These are phyloP conservation scores for Extremus antarcticus DNA, from an alignment of 495 filamentous ascomycete genomes.

Conservation along the genomic window DNA sequence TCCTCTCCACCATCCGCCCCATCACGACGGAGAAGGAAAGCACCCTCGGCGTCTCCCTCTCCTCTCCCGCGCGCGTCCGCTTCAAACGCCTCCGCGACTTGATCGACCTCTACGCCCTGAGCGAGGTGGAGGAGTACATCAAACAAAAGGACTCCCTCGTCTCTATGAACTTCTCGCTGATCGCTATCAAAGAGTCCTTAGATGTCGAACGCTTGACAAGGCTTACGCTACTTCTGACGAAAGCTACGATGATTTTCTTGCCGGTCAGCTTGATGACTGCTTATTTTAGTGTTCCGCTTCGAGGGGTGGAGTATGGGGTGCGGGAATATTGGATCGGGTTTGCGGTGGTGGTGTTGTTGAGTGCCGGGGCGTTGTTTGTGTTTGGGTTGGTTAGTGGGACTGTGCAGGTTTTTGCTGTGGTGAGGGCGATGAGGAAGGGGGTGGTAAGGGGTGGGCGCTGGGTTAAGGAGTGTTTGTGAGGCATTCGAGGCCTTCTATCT, in stretches of 20 bases:
- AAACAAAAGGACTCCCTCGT: conserved; percentile 69
- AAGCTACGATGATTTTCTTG: conserved; percentile 74
- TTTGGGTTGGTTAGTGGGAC: conserved; percentile 43
- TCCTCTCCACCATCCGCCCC: conserved; percentile 20
- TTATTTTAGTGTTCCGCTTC: conserved; percentile 70
- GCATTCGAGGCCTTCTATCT: too few species aligned
- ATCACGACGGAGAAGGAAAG: conserved; percentile 30
- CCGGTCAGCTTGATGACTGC: conserved; percentile 73
- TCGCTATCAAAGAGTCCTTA: conserved; percentile 70
- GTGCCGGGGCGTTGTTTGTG: conserved; percentile 47
- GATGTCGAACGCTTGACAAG: conserved; percentile 68
- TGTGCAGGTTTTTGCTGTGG: conserved; percentile 34
- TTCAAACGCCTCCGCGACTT: conserved; percentile 69
- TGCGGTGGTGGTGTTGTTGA: conserved; percentile 53
- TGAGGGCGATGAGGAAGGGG: too few species aligned
- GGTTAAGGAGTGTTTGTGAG: too few species aligned
- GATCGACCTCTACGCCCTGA: conserved; percentile 67
- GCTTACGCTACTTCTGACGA: conserved; percentile 71
- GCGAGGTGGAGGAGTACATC: conserved; percentile 68
- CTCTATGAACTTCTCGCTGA: conserved; percentile 80
- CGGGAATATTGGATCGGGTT: conserved; percentile 65
- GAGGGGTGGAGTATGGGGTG: conserved; percentile 48
- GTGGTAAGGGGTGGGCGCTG: too few species aligned
- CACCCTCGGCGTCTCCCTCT: conserved; percentile 48
- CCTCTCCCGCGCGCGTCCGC: conserved; percentile 53